Conservation (phyloP, 2,329 filamentous ascomycete genomes). For the Leptosphaerulina australis region DNA sequence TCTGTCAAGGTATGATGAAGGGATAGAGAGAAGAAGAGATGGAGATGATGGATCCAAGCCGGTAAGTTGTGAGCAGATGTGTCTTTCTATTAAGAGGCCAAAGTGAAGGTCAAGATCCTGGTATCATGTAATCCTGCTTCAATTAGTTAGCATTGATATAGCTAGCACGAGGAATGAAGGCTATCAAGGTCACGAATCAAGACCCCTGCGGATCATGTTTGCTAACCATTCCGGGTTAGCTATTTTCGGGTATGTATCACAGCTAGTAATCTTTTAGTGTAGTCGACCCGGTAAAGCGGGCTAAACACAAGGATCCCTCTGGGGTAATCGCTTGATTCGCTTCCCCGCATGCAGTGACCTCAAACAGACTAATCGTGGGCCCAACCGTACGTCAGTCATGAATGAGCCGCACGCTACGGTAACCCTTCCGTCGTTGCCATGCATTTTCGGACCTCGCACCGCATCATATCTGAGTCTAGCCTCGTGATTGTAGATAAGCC, state of each 20-base stretch:
- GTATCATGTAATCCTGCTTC: constrained; percentile 1
- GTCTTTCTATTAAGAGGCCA: constrained; percentile 4
- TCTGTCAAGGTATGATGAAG: constrained; percentile 3
- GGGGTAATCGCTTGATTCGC: constrained; percentile 8
- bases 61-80: constrained; percentile 1
- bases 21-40: background rate
- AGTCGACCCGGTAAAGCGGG: background rate
- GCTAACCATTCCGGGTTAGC: constrained; percentile 2
- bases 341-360: constrained; percentile 3
- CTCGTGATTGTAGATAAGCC: constrained; percentile 5
- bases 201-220: background rate
- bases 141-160: constrained; percentile 5
- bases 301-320: constrained; percentile 11
- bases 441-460: constrained; percentile 2
- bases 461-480: constrained; percentile 4
- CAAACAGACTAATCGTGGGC: background rate
- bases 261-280: background rate
- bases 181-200: background rate
- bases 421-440: background rate
- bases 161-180: background rate
- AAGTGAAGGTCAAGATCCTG: constrained; percentile 13
- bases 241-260: background rate
- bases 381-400: background rate
- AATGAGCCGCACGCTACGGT: constrained; percentile 9
- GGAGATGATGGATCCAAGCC: constrained; percentile 9